These are phyloP conservation scores for Solanum stenotomum DNA, from an alignment of 257 asterid species.

Conservation along the genomic window DNA sequence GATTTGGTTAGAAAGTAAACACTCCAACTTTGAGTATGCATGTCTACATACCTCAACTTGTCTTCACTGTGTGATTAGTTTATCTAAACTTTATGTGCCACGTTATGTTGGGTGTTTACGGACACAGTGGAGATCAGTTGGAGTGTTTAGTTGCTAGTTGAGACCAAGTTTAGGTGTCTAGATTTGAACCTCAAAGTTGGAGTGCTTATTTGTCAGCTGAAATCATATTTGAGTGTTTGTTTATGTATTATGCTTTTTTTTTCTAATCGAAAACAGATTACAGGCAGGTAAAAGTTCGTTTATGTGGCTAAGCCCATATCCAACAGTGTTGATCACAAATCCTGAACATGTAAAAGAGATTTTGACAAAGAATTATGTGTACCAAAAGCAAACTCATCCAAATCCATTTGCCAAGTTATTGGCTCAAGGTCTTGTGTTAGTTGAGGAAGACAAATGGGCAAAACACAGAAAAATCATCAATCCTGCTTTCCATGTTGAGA, in stretches of 20 bases:
- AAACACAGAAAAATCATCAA: conserved; percentile 49
- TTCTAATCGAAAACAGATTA: background rate
- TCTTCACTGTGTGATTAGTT: too few relatives aligned
- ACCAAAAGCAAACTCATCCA: conserved; percentile 8
- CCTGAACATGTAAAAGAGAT: conserved; percentile 41
- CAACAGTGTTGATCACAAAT: conserved; percentile 25
- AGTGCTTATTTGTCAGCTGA: background rate
- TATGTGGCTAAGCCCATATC: conserved; percentile 44
- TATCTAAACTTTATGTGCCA: background rate
- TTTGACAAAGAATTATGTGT: background rate
- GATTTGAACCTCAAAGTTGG: background rate
- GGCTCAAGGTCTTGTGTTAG: conserved; percentile 17
- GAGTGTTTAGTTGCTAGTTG: background rate
- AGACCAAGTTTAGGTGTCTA: background rate
- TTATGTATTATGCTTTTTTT: background rate
- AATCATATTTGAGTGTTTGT: background rate
- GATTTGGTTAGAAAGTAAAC: too few relatives aligned
- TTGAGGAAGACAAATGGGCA: conserved; percentile 42
- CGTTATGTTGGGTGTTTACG: too few relatives aligned
- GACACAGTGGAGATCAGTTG: background rate
- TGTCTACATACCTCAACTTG: too few relatives aligned
- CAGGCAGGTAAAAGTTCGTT: conserved; percentile 30
- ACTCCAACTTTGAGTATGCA: too few relatives aligned
- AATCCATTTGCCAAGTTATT: conserved; percentile 32
- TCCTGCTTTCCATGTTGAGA: conserved; percentile 55